Evolutionary conservation across 1,139 yeast genomes (phyloP).

Genomic region (Geotrichum reessii): DNA sequence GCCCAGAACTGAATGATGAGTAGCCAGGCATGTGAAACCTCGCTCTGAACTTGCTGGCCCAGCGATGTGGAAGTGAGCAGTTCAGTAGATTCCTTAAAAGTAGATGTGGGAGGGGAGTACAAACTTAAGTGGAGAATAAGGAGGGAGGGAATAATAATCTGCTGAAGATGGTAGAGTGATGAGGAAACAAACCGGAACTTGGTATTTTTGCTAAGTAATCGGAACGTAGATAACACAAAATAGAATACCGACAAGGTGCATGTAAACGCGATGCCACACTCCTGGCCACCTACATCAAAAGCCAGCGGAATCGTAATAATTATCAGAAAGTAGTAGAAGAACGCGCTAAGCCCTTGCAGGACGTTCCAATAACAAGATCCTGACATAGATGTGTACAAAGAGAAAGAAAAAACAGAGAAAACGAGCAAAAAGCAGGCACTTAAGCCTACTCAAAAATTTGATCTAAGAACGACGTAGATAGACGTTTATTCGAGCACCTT

Average conservation of each 20-base stretch:
- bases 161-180: slow-evolving; percentile 73
- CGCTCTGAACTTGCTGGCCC: slow-evolving; percentile 11
- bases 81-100: slow-evolving; percentile 18
- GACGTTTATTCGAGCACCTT: neutral
- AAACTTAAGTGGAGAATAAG: slow-evolving; percentile 65
- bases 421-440: neutral
- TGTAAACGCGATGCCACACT: slow-evolving; percentile 82
- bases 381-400: neutral
- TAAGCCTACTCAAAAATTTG: neutral
- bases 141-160: slow-evolving; percentile 74
- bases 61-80: slow-evolving; percentile 8
- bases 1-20: slow-evolving; percentile 59
- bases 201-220: slow-evolving; percentile 50
- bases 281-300: slow-evolving; percentile 92
- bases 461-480: neutral
- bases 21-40: slow-evolving; percentile 30
- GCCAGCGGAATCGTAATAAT: slow-evolving; percentile 86
- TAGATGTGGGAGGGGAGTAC: slow-evolving; percentile 37
- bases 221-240: slow-evolving; percentile 64
- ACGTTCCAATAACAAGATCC: slow-evolving; percentile 9
- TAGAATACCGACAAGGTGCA: slow-evolving; percentile 66
- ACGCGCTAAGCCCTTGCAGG: slow-evolving; percentile 28
- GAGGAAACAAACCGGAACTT: slow-evolving; percentile 50
- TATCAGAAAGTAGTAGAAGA: slow-evolving; percentile 49
- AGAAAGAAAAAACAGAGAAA: neutral